Conservation (phyloP, 2,329 filamentous ascomycete species). For the Thelonectria discophora region DNA sequence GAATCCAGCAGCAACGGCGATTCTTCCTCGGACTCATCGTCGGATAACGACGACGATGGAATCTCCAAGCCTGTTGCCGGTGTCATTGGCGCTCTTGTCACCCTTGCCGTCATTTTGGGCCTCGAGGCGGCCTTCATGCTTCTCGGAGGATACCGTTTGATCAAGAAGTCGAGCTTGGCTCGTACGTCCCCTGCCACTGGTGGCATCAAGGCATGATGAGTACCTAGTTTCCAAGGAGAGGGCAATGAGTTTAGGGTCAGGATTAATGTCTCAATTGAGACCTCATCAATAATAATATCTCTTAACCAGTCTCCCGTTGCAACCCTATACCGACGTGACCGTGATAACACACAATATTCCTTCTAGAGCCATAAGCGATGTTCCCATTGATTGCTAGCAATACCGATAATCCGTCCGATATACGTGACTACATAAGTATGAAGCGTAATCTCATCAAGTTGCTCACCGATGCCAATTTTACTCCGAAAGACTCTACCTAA, state of each 20-base stretch:
- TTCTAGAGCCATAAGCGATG: no score
- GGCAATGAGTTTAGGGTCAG: background rate
- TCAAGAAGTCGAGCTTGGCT: conserved; percentile 56
- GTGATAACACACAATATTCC: no score
- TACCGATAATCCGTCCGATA: no score
- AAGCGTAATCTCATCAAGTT: no score
- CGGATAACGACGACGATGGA: conserved; percentile 47
- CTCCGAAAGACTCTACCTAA: conserved; percentile 34
- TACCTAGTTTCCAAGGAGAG: background rate
- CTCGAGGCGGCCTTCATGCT: conserved; percentile 55
- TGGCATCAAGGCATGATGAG: conserved; percentile 39
- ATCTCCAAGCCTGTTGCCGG: conserved; percentile 79
- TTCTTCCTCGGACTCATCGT: conserved; percentile 32
- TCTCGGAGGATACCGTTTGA: conserved; percentile 55
- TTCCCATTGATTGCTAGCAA: no score
- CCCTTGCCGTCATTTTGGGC: conserved; percentile 59
- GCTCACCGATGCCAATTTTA: no score
- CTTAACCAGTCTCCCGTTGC: no score
- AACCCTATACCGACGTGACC: no score
- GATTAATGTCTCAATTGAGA: background rate
- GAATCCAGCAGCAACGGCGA: conserved; percentile 36
- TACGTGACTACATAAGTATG: no score
- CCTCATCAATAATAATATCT: background rate
- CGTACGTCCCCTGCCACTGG: conserved; percentile 18
- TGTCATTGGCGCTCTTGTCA: conserved; percentile 79